phyloP scores from a whole-genome alignment of 306 rosid species.

The Rosa lucieae region DNA sequence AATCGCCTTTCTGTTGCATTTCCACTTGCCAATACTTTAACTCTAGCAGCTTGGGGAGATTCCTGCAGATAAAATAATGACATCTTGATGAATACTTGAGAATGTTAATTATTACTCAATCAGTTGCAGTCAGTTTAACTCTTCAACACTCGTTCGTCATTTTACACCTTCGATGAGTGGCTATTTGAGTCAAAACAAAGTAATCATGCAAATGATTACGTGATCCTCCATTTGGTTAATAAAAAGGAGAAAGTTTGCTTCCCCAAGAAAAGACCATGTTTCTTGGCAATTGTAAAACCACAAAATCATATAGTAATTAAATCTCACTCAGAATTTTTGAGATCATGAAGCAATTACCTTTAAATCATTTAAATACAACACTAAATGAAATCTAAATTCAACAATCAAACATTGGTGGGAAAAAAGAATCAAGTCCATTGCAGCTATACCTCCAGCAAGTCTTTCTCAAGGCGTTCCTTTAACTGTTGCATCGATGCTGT shows the following conservation, averaged over 20 bases:
- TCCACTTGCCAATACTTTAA: conserved; percentile 96
- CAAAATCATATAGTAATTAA: background rate
- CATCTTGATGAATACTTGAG: background rate
- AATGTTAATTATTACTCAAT: background rate
- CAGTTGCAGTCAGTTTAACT: background rate
- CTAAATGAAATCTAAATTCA: background rate
- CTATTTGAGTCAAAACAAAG: background rate
- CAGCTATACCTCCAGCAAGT: conserved; percentile 75
- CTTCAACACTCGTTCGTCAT: background rate
- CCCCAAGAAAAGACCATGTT: background rate
- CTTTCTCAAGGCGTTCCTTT: conserved; percentile 97
- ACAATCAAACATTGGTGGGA: background rate
- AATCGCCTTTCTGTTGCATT: conserved; percentile 97
- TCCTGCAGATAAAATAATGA: conserved; percentile 49
- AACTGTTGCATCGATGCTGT: conserved; percentile 99
- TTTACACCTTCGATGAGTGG: background rate
- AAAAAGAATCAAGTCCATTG: background rate
- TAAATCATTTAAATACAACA: background rate
- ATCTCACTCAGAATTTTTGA: background rate
- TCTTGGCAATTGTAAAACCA: background rate
- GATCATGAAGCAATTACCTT: background rate
- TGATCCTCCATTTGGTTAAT: background rate
- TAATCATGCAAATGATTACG: background rate
- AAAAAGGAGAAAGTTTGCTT: background rate
- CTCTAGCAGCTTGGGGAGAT: conserved; percentile 99